These are phyloP conservation scores for Oldenlandia corymbosa DNA, from an alignment of 257 asterid genomes.

Conservation along the genomic window DNA sequence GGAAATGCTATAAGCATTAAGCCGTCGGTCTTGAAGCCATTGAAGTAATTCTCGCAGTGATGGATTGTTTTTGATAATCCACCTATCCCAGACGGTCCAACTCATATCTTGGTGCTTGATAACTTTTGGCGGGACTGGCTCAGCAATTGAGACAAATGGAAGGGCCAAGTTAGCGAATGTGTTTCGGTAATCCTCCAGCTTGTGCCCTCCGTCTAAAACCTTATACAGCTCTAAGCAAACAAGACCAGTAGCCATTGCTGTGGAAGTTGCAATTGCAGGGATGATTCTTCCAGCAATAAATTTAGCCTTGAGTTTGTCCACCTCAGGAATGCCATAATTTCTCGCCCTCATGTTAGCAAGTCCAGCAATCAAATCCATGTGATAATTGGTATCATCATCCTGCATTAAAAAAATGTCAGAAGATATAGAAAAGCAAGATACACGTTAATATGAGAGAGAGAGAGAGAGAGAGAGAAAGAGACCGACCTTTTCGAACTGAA, in stretches of 20 bases:
- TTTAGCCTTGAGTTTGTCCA: conserved; percentile 83
- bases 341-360: conserved; percentile 98
- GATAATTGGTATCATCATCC: conserved; percentile 91
- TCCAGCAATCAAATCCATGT: conserved; percentile 84
- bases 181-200: conserved; percentile 83
- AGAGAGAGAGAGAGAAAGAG: not conserved
- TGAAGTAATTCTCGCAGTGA: conserved; percentile 63
- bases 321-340: conserved; percentile 81
- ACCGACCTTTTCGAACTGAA: conserved; percentile 85
- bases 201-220: conserved; percentile 69
- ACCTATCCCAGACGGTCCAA: conserved; percentile 96
- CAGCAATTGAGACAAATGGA: conserved; percentile 84
- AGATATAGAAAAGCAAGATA: too few relatives aligned
- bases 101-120: conserved; percentile 64
- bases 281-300: conserved; percentile 89
- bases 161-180: conserved; percentile 82
- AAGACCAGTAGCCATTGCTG: conserved; percentile 90
- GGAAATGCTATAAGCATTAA: conserved; percentile 76
- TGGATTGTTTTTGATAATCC: conserved; percentile 62
- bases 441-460: not conserved
- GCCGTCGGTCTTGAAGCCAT: conserved; percentile 69
- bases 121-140: conserved; percentile 71
- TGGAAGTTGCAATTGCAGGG: conserved; percentile 89
- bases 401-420: too few relatives aligned
- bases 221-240: conserved; percentile 92